Base-by-base conservation (phyloP, 805 yeast species). In the Hanseniaspora jakobsenii region DNA sequence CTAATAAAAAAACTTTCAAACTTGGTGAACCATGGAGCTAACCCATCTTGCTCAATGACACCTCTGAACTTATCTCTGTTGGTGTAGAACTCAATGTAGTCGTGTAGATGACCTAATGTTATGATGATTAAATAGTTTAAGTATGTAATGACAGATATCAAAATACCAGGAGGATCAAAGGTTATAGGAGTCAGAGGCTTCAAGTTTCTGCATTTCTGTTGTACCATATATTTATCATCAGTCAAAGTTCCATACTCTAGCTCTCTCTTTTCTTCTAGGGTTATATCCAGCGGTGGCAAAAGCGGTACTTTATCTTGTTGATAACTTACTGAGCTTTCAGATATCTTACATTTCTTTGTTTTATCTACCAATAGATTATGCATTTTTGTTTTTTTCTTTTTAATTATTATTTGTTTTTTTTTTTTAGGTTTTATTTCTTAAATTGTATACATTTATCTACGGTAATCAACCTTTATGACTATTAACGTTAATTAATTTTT, bases 1-100 rank as follows among this genome's bases (percentile, higher is more conserved):
- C 99, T 79, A 34, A 87, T 80, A 62, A 87, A 91, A 60, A 91
- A 93, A 51, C 83, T 77, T 63, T 91, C 99, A 59, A 89, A 86
- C 37, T 86, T 89, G 21, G 91, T 81, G 55, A 81, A 82, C 81
- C 95, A 81, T 23, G 99, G 97, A 27, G 98, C 96, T 55, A 83
- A 77, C 1, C 98, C 98, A 59, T 89, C 78, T 51, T 72, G 70
- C 56, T 83, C 89, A 42, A 79, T 62, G 48, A 87, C 68, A 51
- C 80, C 81, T 32, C 63, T 65, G 54, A 80, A 81, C 44, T 70
- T 72, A 42, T 73, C 70, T 16, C 82, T 81, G 57, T 71, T 72
- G 62, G 87, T 81, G 18, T 68, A 64, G 58, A 80, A 74, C 45
- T 94, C 95, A 48, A 85, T 71, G 60, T 78, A 89, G 64, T 91